Evolutionary conservation across 768 basidiomycete species (phyloP).

Genomic region (Xerocomus spinulosus): DNA sequence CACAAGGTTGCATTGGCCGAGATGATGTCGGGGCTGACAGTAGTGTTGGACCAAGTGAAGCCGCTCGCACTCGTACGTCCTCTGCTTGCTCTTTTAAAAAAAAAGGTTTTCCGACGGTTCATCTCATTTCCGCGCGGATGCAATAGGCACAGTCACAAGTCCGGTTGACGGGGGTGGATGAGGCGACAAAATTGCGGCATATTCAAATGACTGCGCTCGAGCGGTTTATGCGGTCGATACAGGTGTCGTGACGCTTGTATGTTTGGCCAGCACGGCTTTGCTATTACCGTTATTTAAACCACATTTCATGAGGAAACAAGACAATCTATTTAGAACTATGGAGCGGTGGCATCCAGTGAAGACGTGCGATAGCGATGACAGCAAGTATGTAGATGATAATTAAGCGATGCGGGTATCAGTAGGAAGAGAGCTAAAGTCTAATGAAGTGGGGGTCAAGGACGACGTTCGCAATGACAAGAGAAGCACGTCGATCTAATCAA

Average conservation of each 20-base stretch:
- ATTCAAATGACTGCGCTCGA: slow-evolving; percentile 61
- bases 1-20: slow-evolving; percentile 68
- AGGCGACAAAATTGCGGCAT: slow-evolving; percentile 56
- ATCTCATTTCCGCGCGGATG: background rate
- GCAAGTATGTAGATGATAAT: no score
- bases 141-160: slow-evolving; percentile 42
- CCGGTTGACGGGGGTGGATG: slow-evolving; percentile 45
- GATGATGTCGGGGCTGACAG: slow-evolving; percentile 64
- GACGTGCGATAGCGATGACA: no score
- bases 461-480: no score
- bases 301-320: slow-evolving; percentile 3
- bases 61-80: slow-evolving; percentile 58
- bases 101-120: background rate
- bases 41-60: slow-evolving; percentile 52
- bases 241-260: slow-evolving; percentile 25
- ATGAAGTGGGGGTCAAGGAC: background rate
- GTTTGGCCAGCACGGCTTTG: slow-evolving; percentile 5
- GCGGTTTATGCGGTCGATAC: slow-evolving; percentile 59
- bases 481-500: slow-evolving; percentile 41
- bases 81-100: background rate
- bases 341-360: no score
- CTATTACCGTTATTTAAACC: slow-evolving; percentile 21
- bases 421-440: no score
- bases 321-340: background rate
- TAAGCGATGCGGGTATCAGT: no score